Evolutionary conservation across 2,329 filamentous ascomycete genomes (phyloP).

Genomic region (Pyrenophora graminea): DNA sequence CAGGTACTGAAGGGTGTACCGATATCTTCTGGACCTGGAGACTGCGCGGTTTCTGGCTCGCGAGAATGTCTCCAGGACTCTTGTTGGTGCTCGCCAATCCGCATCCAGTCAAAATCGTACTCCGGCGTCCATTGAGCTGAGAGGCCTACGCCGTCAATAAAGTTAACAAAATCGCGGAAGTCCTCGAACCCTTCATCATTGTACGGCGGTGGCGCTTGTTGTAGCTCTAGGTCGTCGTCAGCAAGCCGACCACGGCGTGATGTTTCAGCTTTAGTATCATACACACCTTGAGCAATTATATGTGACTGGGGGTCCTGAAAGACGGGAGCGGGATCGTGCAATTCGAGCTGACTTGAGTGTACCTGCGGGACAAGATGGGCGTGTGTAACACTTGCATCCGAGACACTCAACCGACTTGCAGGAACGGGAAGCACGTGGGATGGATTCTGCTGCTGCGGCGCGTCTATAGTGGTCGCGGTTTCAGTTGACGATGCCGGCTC

Average conservation of each 20-base stretch:
- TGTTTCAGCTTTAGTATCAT: not conserved
- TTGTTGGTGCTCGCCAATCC: conserved; percentile 22
- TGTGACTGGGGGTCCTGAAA: conserved; percentile 20
- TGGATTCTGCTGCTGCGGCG: conserved; percentile 1
- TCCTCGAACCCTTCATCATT: conserved; percentile 36
- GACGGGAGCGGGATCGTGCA: conserved; percentile 14
- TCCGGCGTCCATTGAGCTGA: conserved; percentile 40
- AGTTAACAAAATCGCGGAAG: conserved; percentile 40
- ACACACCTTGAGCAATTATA: conserved; percentile 20
- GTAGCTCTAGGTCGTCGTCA: conserved; percentile 11
- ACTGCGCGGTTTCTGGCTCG: conserved; percentile 20
- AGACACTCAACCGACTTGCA: conserved; percentile 1
- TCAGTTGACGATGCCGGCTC: conserved; percentile 12
- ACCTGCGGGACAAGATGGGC: conserved; percentile 8
- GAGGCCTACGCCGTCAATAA: conserved; percentile 39
- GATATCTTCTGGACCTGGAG: conserved; percentile 33
- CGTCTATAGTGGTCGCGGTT: conserved; percentile 7
- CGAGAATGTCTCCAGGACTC: conserved; percentile 24
- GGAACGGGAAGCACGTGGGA: conserved; percentile 1
- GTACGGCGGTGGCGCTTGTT: conserved; percentile 9
- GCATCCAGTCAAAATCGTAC: conserved; percentile 37
- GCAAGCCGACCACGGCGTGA: not conserved
- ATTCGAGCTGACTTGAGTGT: conserved; percentile 15
- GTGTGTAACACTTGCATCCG: not conserved
- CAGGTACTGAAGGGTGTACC: conserved; percentile 39